Evolutionary conservation across 2,329 filamentous ascomycete species (phyloP).

Genomic region (Fusarium verticillioides): DNA sequence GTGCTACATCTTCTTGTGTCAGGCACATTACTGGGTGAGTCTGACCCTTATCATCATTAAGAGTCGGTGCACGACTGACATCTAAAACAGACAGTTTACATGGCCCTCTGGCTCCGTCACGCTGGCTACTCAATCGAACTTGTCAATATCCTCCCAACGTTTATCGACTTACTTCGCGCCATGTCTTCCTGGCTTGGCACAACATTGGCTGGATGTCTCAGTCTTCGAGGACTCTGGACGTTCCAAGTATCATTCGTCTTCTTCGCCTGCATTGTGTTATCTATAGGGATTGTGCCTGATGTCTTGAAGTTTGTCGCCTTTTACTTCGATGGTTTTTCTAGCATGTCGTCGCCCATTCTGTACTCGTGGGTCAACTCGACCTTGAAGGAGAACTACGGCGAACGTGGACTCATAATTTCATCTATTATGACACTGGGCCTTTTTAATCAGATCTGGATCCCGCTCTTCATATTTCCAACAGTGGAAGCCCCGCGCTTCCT

Average conservation of each 20-base stretch:
- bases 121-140: slow-evolving; percentile 2
- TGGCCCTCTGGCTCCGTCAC: neutral
- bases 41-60: too few relatives aligned
- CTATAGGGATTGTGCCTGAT: neutral
- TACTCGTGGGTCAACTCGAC: neutral
- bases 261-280: neutral
- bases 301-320: neutral
- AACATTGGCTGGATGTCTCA: neutral
- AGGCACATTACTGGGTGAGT: slow-evolving; percentile 2
- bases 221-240: neutral
- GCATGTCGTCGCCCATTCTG: neutral
- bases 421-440: slow-evolving; percentile 12
- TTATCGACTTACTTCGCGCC: neutral
- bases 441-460: slow-evolving; percentile 12
- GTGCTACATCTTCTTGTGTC: neutral
- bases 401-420: neutral
- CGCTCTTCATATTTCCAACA: neutral
- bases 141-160: neutral
- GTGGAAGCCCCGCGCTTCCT: neutral
- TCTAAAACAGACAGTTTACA: neutral
- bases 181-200: neutral
- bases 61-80: neutral
- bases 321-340: slow-evolving; percentile 6
- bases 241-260: slow-evolving; percentile 6
- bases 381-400: neutral